Base-by-base conservation (phyloP, 2,329 filamentous ascomycete genomes). In the Metarhizium humberi region DNA sequence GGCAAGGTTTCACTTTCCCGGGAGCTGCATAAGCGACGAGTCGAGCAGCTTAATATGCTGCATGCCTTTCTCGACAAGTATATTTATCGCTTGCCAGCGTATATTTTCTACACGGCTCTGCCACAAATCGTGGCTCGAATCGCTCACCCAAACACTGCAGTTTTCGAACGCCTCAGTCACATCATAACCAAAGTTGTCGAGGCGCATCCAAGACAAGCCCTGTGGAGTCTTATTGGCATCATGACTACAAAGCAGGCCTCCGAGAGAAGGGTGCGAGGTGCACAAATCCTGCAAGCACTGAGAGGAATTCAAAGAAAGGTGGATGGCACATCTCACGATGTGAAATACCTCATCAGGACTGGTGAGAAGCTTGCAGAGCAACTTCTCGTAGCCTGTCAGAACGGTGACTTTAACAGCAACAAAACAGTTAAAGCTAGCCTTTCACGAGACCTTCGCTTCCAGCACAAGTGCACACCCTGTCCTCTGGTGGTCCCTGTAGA, bases 111-210 rank as follows among this genome's bases (percentile, higher is more conserved):
- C 66, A 88, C 86, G 2, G 78, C 92, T 6, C 77, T 99, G 46
- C 88, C 94, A 5, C 94, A 99, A 70, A 87, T 99, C 58, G 88
- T 99, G 55, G 94, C 92, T n/a, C 86, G 94, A 36, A 96, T 99
- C 63, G 89, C 88, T 49, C 94, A 99, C 71, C 84, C 87, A 1
- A 89, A 96, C 67, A 71, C 71, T 4, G 81, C 84, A 1, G 90
- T 96, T 2, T 95, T 90, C 71, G 82, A 86, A 56, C 76, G 88
- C 10, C 74, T 99, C 6, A 82, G 86, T 53, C 79, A 80, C 38
- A 92, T 97, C 61, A 91, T 99, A 55, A 75, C 87, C 58, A 92
- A 89, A 67, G 90, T 96, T n/a, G 86, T 95, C 8, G 79, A 84
- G 46, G 78, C 84, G n/a, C 88, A 96, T 69, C 92, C 94, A 0